Base-by-base conservation (phyloP, 352 stramenopile species). In the Phytophthora ohioensis region DNA sequence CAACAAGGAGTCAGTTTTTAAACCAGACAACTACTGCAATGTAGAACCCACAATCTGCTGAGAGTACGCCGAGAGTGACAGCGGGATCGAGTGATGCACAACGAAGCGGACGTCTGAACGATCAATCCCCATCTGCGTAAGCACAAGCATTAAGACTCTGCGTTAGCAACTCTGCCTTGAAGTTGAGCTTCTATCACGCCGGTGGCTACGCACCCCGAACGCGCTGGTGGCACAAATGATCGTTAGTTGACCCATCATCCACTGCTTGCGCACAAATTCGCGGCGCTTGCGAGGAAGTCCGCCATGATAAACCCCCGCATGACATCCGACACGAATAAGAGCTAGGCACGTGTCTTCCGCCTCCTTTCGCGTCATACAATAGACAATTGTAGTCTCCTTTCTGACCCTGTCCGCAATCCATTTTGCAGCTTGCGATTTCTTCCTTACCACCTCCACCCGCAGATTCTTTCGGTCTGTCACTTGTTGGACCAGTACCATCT, bases 151-250 rank as follows among this genome's bases (percentile, higher is more conserved):
- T 27, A 27, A 38, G 32, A 1, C 15, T 38, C 27, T 12, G 12
- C 17, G 4, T 57, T 55, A 53, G 53, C 17, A 63, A 45, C 43
- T 32, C 34, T 32, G n/a, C 31, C 6, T 17, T 5, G 4, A 49
- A 49, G 36, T 11, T 3, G 32, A 53, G 13, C 5, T 31, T 27
- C 45, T 21, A 42, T 17, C 27, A 46, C 15, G 15, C 42, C 21
- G 21, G 21, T 27, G 21, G 4, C 1, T 3, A 73, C 75, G 48
- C 57, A 95, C 88, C 10, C 88, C 88, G 58, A 94, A 94, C 2
- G 88, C 86, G 60, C 82, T 92, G 0, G 88, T 95, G 0, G 88
- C 86, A 60, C 86, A 94, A 36, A 95, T 91, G 36, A 92, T 66
- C 3, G 85, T 90, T 45, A 93, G 64, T 39, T 90, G 79, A 1